Evolutionary conservation across 768 basidiomycete species (phyloP).

Genomic region (Macrolepiota albuminosa): DNA sequence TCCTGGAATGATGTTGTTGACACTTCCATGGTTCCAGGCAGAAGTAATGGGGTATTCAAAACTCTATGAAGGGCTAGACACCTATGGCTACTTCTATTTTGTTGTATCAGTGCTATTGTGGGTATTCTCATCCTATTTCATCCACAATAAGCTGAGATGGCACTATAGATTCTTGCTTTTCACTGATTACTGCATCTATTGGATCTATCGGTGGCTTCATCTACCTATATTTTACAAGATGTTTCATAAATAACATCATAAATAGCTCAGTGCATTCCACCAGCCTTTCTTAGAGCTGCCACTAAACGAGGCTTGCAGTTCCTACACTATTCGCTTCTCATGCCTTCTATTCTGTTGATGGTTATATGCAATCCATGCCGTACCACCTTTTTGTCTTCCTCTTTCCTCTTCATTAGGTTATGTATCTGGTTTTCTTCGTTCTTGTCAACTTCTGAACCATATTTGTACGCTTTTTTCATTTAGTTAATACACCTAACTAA

Average conservation of each 20-base stretch:
- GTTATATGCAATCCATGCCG: constrained; percentile 89
- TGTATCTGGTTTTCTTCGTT: constrained; percentile 85
- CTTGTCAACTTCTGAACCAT: constrained; percentile 94
- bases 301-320: constrained; percentile 41
- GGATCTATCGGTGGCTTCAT: constrained; percentile 92
- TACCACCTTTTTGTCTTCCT: constrained; percentile 91
- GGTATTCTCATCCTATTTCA: constrained; percentile 22
- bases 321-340: constrained; percentile 97
- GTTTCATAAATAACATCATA: constrained; percentile 97
- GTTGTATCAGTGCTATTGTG: constrained; percentile 65
- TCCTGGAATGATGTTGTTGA: constrained; percentile 77
- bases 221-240: constrained; percentile 82
- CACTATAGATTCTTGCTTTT: constrained; percentile 64
- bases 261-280: constrained; percentile 82
- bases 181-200: constrained; percentile 94
- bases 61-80: constrained; percentile 72
- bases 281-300: background rate
- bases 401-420: constrained; percentile 82
- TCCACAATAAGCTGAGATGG: background rate
- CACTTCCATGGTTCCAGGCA: constrained; percentile 90
- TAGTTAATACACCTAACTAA: background rate
- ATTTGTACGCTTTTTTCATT: constrained; percentile 48
- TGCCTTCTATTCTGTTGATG: constrained; percentile 96
- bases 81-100: constrained; percentile 77
- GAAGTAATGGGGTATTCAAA: constrained; percentile 84